Evolutionary conservation across 805 yeast species (phyloP).

Genomic region (Kurtzmaniella cleridarum): DNA sequence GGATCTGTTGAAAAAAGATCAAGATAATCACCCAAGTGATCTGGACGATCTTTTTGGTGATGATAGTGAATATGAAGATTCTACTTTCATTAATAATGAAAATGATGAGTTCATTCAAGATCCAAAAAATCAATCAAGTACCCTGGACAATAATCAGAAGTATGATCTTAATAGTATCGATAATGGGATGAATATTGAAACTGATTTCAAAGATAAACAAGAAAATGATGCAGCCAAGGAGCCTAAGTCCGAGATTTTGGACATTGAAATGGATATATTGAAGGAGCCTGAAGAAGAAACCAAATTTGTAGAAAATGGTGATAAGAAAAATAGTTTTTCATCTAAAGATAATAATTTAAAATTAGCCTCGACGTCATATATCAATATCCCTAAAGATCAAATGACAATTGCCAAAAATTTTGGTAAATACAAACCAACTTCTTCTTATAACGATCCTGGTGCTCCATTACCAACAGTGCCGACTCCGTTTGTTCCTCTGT

Average conservation of each 20-base stretch:
- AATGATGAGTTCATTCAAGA: constrained; percentile 1
- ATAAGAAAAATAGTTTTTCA: too few species aligned
- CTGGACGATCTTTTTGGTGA: constrained; percentile 29
- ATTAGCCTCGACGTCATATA: constrained; percentile 8
- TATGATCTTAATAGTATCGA: background rate
- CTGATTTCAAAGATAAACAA: background rate
- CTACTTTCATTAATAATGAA: constrained; percentile 7
- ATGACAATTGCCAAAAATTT: constrained; percentile 40
- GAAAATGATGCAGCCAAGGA: constrained; percentile 3
- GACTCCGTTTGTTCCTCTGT: constrained; percentile 38
- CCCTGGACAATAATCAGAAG: too few species aligned
- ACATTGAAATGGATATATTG: too few species aligned
- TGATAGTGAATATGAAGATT: constrained; percentile 21
- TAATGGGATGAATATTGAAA: background rate
- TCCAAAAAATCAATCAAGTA: too few species aligned
- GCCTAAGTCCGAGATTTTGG: background rate
- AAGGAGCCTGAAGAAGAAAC: too few species aligned
- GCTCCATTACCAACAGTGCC: constrained; percentile 66
- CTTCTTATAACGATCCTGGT: constrained; percentile 74
- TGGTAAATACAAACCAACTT: constrained; percentile 12
- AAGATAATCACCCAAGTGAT: background rate
- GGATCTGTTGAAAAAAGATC: too few species aligned
- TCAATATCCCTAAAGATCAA: constrained; percentile 55
- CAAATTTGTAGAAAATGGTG: too few species aligned
- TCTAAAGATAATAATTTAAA: too few species aligned